Evolutionary conservation across 108 stramenopile genomes (phyloP), one percentile per base, ranked within the genome.

Genomic region (Bacterosira constricta): DNA sequence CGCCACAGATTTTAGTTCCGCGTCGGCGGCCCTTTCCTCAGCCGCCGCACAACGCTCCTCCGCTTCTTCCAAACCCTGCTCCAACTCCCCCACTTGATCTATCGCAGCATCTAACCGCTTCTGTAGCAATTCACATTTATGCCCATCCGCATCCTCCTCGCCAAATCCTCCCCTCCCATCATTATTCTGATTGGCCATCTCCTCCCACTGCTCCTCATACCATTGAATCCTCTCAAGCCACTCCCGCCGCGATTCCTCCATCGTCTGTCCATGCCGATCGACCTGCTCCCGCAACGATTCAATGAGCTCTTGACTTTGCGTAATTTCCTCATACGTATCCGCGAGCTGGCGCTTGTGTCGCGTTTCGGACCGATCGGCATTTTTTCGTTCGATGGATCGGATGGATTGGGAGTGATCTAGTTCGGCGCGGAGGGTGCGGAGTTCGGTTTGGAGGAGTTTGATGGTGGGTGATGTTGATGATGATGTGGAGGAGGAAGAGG

Each of bases 351-450:
- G 71, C 63, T 90, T 79, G 23, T 91, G 70, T 2, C 91, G 84
- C 29, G 83, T 52, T 45, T 90, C 69, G 21, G 53, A 51, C 20
- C 85, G 76, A n/a, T 56, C 61, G 36, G 73, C 66, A 29, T 81
- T 74, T 47, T 75, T 79, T 38, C 88, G 74, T 38, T 95, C 93
- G 42, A 90, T 53, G 9, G 75, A 63, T 18, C 91, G 78, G 10
- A 90, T 66, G 25, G 83, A 82, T 63, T 85, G 82, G 31, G 89
- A 86, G 69, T 94, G 89, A n/a, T 86, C 77, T 47, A 91, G 71
- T 46, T 89, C 85, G 20, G 88, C 77, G n/a, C 83, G 87, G 12
- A 91, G 73, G 23, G 84, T 82, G 32, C 71, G 51, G 25, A 94
- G 32, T 73, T 94, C 79, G 21, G 78, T 83, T 49, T 87, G 54